phyloP scores from a whole-genome alignment of 441 rosid genomes.

The Biscutella laevigata region DNA sequence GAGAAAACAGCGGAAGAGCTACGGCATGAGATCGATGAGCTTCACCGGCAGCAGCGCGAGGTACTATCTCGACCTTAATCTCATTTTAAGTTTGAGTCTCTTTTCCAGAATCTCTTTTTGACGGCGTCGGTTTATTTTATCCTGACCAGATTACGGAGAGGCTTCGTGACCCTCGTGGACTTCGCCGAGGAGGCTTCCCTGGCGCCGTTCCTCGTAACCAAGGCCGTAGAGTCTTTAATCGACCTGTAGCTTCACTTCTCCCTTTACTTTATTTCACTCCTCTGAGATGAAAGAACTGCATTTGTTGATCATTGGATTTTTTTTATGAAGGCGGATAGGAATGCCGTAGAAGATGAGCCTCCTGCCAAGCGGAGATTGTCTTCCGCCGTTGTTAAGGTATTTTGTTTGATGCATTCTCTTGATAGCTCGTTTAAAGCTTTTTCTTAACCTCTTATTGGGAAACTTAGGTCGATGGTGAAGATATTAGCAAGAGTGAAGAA shows the following conservation, averaged over 20 bases:
- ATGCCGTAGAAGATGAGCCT: conserved; percentile 64
- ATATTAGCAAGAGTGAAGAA: conserved; percentile 49
- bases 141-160: conserved; percentile 66
- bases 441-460: background rate
- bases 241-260: conserved; percentile 40
- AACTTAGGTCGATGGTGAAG: conserved; percentile 28
- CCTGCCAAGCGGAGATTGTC: conserved; percentile 75
- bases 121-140: background rate
- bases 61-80: conserved; percentile 22
- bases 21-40: conserved; percentile 81
- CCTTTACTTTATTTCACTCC: background rate
- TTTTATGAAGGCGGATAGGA: conserved; percentile 57
- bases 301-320: background rate
- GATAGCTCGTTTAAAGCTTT: background rate
- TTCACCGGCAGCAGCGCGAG: conserved; percentile 89
- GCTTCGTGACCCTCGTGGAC: conserved; percentile 84
- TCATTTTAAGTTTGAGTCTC: background rate
- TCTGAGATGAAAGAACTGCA: background rate
- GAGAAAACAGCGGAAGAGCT: conserved; percentile 81
- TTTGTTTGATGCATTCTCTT: background rate
- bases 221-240: conserved; percentile 49
- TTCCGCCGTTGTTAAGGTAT: conserved; percentile 93
- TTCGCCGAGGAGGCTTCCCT: conserved; percentile 62
- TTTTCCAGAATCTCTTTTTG: background rate
- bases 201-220: conserved; percentile 57